Percentiles rank a stretch among this genome's conserved stretches.
Conservation (phyloP, 768 basidiomycete species). For the Cyclocybe aegerita region DNA sequence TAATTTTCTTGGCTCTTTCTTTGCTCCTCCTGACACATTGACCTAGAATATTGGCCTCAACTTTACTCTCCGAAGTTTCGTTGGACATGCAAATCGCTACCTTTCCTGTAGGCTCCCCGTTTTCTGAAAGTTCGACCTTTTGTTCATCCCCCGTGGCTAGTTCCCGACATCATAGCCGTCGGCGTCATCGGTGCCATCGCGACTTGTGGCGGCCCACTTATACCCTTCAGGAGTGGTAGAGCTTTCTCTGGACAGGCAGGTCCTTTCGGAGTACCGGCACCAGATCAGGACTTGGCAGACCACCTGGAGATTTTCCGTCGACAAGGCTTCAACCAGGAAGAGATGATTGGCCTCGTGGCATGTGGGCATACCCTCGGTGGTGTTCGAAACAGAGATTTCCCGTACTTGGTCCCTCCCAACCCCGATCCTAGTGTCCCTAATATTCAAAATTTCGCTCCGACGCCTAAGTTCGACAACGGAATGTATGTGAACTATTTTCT, state of each 20-base stretch:
- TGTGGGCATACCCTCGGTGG: constrained; percentile 48
- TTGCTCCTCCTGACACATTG: not conserved
- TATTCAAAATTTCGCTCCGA: constrained; percentile 32
- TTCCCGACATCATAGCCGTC: constrained; percentile 42
- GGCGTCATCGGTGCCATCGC: constrained; percentile 35
- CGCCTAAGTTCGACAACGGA: constrained; percentile 32
- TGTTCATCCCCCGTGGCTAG: constrained; percentile 16
- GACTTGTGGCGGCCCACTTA: constrained; percentile 43
- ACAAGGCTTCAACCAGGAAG: constrained; percentile 38
- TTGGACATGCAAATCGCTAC: constrained; percentile 36
- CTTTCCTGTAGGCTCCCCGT: constrained; percentile 31
- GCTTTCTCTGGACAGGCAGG: constrained; percentile 39
- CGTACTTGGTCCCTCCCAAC: constrained; percentile 31
- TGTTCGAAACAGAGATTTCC: constrained; percentile 40
- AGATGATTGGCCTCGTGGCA: constrained; percentile 45
- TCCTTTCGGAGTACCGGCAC: constrained; percentile 38
- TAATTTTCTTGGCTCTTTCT: not conserved
- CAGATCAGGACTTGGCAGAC: constrained; percentile 33
- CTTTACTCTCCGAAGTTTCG: constrained; percentile 33
- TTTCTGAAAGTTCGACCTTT: not conserved
- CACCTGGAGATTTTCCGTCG: constrained; percentile 35
- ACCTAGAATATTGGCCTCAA: constrained; percentile 41
- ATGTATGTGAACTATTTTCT: constrained; percentile 25
- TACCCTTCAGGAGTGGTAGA: constrained; percentile 42
- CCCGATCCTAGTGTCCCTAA: constrained; percentile 16